Percentiles rank a stretch among this genome's conserved stretches.
phyloP scores from a whole-genome alignment of 805 yeast genomes.

The Danielia reshetovae region DNA sequence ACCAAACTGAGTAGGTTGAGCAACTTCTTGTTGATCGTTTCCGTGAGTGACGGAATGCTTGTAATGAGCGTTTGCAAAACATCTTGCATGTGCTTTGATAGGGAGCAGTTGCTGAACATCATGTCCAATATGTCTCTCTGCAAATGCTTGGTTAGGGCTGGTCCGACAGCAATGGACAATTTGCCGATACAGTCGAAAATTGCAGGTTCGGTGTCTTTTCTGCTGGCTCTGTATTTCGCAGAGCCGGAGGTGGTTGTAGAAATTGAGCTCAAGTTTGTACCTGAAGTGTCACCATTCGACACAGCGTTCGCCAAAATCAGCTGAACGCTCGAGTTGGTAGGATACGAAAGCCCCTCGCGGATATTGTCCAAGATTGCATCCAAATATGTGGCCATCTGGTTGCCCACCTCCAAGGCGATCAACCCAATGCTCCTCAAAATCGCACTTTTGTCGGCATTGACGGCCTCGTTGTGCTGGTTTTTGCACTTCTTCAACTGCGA shows the following conservation, averaged over 20 bases:
- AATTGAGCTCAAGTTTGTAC: constrained; percentile 22
- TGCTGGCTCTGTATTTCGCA: constrained; percentile 49
- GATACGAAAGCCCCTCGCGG: constrained; percentile 63
- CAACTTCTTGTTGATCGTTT: constrained; percentile 65
- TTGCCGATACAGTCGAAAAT: constrained; percentile 86
- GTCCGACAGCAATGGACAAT: constrained; percentile 85
- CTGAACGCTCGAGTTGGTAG: constrained; percentile 34
- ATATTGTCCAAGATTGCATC: constrained; percentile 84
- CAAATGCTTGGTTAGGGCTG: constrained; percentile 84
- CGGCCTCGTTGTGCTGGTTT: constrained; percentile 33
- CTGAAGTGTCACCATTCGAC: constrained; percentile 18
- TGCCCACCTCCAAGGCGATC: constrained; percentile 73
- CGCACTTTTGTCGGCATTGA: constrained; percentile 60
- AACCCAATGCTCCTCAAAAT: constrained; percentile 81
- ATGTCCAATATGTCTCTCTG: constrained; percentile 77
- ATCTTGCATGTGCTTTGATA: constrained; percentile 78
- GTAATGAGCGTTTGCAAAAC: constrained; percentile 64
- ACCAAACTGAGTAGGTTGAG: constrained; percentile 69
- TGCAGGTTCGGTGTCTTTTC: constrained; percentile 78
- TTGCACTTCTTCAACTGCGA: constrained; percentile 71
- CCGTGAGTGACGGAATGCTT: constrained; percentile 76
- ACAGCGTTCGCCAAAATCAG: constrained; percentile 40
- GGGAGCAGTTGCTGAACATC: constrained; percentile 70
- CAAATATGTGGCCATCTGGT: constrained; percentile 80
- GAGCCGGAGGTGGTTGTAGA: constrained; percentile 30